Evolutionary conservation across 331 rosid genomes (phyloP), one percentile per base, ranked within the genome.

Genomic region (Dryas integrifolia): DNA sequence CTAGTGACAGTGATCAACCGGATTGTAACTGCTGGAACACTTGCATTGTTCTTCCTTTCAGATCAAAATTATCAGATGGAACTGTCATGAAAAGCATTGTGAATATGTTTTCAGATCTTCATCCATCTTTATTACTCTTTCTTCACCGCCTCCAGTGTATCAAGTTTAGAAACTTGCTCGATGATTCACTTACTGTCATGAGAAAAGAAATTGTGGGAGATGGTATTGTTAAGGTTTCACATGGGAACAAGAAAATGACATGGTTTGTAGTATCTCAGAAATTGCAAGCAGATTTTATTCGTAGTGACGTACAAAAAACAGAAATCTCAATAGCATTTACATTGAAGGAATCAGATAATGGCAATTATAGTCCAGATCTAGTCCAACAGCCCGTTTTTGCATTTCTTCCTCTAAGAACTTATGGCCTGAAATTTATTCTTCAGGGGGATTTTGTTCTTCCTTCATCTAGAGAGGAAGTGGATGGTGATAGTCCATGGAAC

Each of bases 391-490:
- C 98, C 14, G 98, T 85, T 73, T 94, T 94, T 88, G 95, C 98
- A 45, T 94, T 86, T 81, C 98, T 94, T 81, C 98, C 98, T 71
- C 72, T 94, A 30, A 86, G 98, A 82, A 85, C 88, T 48, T 94
- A 91, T 76, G 98, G 98, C 76, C 84, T 94, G 72, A 94, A 88
- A 69, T 91, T 94, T 76, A 94, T 94, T 73, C 82, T 94, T 80
- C 98, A 94, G 85, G 98, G 98, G 11, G 96, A 94, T 85, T 94
- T 94, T 85, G 92, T 88, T 75, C 91, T 94, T 76, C 96, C 98
- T 12, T 94, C 98, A 26, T 94, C 98, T 52, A 87, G 98, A 80
- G 98, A 94, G 86, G 98, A 94, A 80, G 98, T 94, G 76, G 98
- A 94, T 66, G 98, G 96, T 43, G 88, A 90, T 76, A 94, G 96